A percentile compares a stretch with the other conserved stretches of the same genome.
Conservation (phyloP, 1,284 basidiomycete genomes). For the Gomphus sp. region DNA sequence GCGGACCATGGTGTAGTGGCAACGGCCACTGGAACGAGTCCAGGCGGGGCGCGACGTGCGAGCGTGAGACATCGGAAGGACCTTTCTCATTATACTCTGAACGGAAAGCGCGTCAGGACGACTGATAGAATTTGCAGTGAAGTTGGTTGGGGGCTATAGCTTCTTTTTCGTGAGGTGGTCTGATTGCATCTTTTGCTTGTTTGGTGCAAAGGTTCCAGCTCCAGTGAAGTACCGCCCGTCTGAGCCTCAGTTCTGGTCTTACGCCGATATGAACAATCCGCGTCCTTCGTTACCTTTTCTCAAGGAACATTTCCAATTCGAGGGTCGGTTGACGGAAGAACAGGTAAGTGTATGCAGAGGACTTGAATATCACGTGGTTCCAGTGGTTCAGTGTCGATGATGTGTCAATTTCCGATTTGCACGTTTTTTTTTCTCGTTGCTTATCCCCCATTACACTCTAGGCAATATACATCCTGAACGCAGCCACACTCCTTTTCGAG, state of each 20-base stretch:
- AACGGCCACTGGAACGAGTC: not conserved
- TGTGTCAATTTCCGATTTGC: not conserved
- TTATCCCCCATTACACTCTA: not conserved
- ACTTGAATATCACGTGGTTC: not conserved
- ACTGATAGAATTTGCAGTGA: slow-evolving; percentile 6
- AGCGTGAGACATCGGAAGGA: slow-evolving; percentile 6
- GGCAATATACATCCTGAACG: slow-evolving; percentile 79
- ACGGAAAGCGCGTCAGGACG: slow-evolving; percentile 7
- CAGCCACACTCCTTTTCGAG: slow-evolving; percentile 67
- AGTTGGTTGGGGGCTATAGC: not conserved
- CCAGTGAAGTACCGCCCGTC: slow-evolving; percentile 23
- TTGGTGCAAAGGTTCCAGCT: slow-evolving; percentile 19
- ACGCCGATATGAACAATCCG: slow-evolving; percentile 27
- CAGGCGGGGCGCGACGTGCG: not conserved
- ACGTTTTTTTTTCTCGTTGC: not conserved
- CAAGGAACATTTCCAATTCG: slow-evolving; percentile 88
- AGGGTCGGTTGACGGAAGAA: slow-evolving; percentile 78
- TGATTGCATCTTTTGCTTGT: not conserved
- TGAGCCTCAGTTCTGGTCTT: slow-evolving; percentile 28
- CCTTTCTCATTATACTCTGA: not conserved
- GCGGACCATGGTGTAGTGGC: not conserved
- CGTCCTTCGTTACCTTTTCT: slow-evolving; percentile 81
- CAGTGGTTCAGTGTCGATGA: not conserved
- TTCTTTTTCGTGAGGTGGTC: too few relatives aligned
- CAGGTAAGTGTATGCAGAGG: slow-evolving; percentile 30